Percentiles rank a stretch among this genome's conserved stretches.
Evolutionary conservation across 495 filamentous ascomycete genomes (phyloP).

Genomic region (Cairneyella variabilis): DNA sequence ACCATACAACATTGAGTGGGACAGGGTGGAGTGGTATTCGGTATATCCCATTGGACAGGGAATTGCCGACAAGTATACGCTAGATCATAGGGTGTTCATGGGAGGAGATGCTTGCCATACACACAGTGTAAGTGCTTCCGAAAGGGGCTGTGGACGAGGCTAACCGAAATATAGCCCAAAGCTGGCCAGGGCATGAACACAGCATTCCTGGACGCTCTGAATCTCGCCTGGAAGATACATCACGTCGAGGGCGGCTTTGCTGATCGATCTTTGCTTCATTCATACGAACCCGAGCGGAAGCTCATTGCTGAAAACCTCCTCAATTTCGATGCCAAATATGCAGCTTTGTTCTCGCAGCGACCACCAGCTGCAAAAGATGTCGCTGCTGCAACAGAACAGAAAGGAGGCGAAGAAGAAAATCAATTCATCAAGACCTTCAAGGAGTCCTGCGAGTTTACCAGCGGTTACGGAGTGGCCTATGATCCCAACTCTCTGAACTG

Average conservation of each 20-base stretch:
- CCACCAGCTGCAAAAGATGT: slow-evolving; percentile 50
- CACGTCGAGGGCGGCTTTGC: slow-evolving; percentile 63
- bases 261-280: slow-evolving; percentile 53
- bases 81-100: slow-evolving; percentile 68
- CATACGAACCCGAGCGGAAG: slow-evolving; percentile 69
- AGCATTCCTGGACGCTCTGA: slow-evolving; percentile 75
- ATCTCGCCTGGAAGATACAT: slow-evolving; percentile 82
- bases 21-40: slow-evolving; percentile 63
- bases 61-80: slow-evolving; percentile 61
- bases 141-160: too few species aligned
- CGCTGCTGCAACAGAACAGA: slow-evolving; percentile 36
- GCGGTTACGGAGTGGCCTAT: slow-evolving; percentile 68
- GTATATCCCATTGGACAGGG: slow-evolving; percentile 74
- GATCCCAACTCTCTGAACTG: slow-evolving; percentile 56
- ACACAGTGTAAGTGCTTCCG: slow-evolving; percentile 53
- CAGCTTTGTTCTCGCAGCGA: slow-evolving; percentile 60
- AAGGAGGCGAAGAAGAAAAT: slow-evolving; percentile 46
- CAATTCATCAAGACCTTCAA: slow-evolving; percentile 70
- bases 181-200: slow-evolving; percentile 87
- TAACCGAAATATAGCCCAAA: slow-evolving; percentile 65
- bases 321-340: slow-evolving; percentile 69
- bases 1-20: slow-evolving; percentile 69
- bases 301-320: slow-evolving; percentile 67
- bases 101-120: slow-evolving; percentile 82
- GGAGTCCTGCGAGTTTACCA: slow-evolving; percentile 67